phyloP scores from a whole-genome alignment of 371 early-diverging fungal species.

The Syncephalis plumigaleata region DNA sequence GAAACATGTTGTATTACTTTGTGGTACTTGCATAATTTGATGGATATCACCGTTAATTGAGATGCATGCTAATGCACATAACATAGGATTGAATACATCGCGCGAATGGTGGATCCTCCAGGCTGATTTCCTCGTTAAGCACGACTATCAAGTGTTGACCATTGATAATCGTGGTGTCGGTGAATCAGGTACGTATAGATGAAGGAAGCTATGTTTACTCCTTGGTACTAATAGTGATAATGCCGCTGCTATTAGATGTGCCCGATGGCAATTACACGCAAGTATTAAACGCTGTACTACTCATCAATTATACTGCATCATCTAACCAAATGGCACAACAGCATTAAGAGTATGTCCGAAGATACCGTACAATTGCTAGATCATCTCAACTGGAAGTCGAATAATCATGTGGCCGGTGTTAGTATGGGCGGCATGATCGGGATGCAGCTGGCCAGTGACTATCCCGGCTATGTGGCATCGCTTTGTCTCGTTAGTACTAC shows the following conservation, averaged over 20 bases:
- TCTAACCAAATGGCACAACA: background rate
- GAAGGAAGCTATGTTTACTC: background rate
- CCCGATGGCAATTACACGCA: background rate
- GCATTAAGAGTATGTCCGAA: background rate
- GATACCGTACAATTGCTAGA: background rate
- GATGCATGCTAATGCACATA: no score
- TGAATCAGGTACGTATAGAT: background rate
- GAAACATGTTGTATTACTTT: no score
- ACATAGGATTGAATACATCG: no score
- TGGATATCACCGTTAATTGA: no score
- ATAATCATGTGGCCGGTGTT: background rate
- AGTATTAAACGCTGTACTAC: background rate
- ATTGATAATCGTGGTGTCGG: background rate
- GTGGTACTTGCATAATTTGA: no score
- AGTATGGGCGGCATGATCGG: constrained; percentile 1
- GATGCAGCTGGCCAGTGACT: background rate
- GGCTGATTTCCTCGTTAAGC: constrained; percentile 5
- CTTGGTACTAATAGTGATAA: background rate
- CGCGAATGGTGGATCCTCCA: constrained; percentile 6
- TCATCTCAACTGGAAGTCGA: background rate
- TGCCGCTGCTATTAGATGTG: background rate
- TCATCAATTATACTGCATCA: background rate
- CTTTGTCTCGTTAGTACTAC: constrained; percentile 11
- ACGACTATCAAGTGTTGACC: background rate
- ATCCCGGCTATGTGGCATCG: no score